A percentile compares a stretch with the other conserved stretches of the same genome.
These are phyloP conservation scores for Parascedosporium putredinis DNA, from an alignment of 2,329 filamentous ascomycete species.

Conservation along the genomic window DNA sequence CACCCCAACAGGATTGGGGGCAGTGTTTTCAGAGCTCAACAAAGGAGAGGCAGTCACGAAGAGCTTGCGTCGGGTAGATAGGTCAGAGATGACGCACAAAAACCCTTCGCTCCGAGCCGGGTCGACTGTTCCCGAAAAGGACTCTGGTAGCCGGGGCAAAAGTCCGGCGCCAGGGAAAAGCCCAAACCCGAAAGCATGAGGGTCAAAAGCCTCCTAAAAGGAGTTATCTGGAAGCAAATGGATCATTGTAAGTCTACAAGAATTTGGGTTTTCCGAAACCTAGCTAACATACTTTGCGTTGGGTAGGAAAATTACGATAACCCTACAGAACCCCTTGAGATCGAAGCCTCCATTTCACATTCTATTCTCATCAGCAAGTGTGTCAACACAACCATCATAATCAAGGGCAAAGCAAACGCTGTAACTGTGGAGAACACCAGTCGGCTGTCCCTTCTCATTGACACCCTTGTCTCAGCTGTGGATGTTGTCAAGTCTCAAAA, in stretches of 20 bases:
- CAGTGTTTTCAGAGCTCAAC: slow-evolving; percentile 88
- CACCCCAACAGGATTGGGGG: slow-evolving; percentile 56
- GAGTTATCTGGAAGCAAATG: slow-evolving; percentile 85
- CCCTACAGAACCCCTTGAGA: slow-evolving; percentile 59
- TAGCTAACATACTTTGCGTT: slow-evolving; percentile 6
- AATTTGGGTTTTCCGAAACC: neutral
- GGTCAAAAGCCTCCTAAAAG: slow-evolving; percentile 71
- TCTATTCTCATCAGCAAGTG: slow-evolving; percentile 88
- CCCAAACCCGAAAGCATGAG: slow-evolving; percentile 80
- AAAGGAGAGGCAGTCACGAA: slow-evolving; percentile 81
- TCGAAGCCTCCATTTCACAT: slow-evolving; percentile 73
- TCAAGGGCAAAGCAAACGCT: slow-evolving; percentile 93
- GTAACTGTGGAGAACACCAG: slow-evolving; percentile 87
- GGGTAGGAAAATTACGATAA: slow-evolving; percentile 81
- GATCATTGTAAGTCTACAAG: slow-evolving; percentile 55
- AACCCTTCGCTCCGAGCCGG: slow-evolving; percentile 75
- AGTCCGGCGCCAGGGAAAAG: slow-evolving; percentile 82
- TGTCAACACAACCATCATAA: slow-evolving; percentile 78
- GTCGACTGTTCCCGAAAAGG: slow-evolving; percentile 56
- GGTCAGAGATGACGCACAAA: slow-evolving; percentile 96
- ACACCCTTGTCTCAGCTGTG: slow-evolving; percentile 79
- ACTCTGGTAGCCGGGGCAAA: slow-evolving; percentile 53
- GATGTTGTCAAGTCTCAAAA: slow-evolving; percentile 94
- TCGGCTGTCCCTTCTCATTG: slow-evolving; percentile 75
- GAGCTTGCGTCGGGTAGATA: slow-evolving; percentile 85